Percentiles rank a stretch among this genome's conserved stretches.
phyloP scores from a whole-genome alignment of 768 basidiomycete genomes.

The Mycena sanguinolenta region DNA sequence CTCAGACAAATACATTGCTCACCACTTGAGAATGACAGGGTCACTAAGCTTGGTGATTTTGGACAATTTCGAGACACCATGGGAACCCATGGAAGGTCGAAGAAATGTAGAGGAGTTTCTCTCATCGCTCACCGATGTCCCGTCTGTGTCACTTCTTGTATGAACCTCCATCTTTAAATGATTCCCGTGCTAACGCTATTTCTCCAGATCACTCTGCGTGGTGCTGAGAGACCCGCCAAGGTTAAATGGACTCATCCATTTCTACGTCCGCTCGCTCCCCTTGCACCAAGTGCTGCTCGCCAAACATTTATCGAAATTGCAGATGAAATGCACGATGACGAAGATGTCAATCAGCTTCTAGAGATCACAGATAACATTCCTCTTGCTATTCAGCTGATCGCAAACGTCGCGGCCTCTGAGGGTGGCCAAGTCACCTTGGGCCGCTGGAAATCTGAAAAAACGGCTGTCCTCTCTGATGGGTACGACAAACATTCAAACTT shows the following conservation, averaged over 20 bases:
- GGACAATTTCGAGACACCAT: too few relatives aligned
- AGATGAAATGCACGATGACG: too few relatives aligned
- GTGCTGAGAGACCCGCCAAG: slow-evolving; percentile 2
- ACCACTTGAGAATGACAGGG: background rate
- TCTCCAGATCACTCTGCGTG: slow-evolving; percentile 22
- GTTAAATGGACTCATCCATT: slow-evolving; percentile 24
- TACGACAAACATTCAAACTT: slow-evolving; percentile 21
- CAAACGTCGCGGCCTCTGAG: slow-evolving; percentile 14
- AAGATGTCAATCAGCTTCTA: too few relatives aligned
- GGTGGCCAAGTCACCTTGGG: background rate
- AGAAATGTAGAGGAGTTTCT: too few relatives aligned
- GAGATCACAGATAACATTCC: too few relatives aligned
- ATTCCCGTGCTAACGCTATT: background rate
- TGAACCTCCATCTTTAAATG: background rate
- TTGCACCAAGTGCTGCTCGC: background rate
- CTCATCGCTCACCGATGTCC: slow-evolving; percentile 14
- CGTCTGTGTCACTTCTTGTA: slow-evolving; percentile 13
- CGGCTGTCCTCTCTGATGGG: slow-evolving; percentile 10
- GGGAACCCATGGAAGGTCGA: too few relatives aligned
- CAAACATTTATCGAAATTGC: slow-evolving; percentile 12
- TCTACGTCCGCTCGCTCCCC: slow-evolving; percentile 16
- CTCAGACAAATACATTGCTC: background rate
- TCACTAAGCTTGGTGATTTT: slow-evolving; percentile 1
- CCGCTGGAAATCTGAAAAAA: slow-evolving; percentile 14
- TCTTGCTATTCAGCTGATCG: too few relatives aligned